phyloP scores from a whole-genome alignment of 495 filamentous ascomycete genomes.

The Trichocladium uniseriatum region DNA sequence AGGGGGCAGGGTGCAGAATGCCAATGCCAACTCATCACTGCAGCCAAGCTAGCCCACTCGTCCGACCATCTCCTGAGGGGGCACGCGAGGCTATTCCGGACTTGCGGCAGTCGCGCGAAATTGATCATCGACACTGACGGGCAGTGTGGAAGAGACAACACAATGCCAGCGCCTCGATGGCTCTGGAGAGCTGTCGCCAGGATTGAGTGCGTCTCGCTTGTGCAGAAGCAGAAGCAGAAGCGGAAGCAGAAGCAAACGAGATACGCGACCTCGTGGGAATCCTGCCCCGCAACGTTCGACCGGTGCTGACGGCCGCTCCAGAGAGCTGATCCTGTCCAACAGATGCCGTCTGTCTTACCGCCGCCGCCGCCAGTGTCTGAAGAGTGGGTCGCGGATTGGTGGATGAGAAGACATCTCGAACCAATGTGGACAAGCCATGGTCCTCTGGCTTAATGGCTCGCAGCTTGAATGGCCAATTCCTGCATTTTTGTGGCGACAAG shows the following conservation, averaged over 20 bases:
- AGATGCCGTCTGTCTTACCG: not conserved
- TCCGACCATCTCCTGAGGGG: conserved; percentile 8
- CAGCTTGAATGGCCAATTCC: not conserved
- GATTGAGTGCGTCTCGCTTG: not conserved
- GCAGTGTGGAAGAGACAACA: not conserved
- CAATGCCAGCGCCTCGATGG: not conserved
- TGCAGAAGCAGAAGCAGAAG: not conserved
- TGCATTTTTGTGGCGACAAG: not conserved
- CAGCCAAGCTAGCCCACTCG: conserved; percentile 24
- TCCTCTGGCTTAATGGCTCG: not conserved
- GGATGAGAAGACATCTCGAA: not conserved
- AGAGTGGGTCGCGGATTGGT: not conserved
- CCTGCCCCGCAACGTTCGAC: not conserved
- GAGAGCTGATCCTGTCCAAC: not conserved
- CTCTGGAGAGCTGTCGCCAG: not conserved
- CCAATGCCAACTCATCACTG: conserved; percentile 32
- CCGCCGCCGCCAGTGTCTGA: not conserved
- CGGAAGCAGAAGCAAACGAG: conserved; percentile 1
- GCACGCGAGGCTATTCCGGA: conserved; percentile 1
- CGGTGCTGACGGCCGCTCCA: not conserved
- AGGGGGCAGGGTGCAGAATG: conserved; percentile 24
- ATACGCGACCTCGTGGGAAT: conserved; percentile 1
- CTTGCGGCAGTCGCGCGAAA: conserved; percentile 16
- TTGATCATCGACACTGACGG: conserved; percentile 2
- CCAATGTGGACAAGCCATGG: conserved; percentile 1